These are phyloP conservation scores for Didymella keratinophila DNA, from an alignment of 2,329 filamentous ascomycete genomes.

Conservation along the genomic window DNA sequence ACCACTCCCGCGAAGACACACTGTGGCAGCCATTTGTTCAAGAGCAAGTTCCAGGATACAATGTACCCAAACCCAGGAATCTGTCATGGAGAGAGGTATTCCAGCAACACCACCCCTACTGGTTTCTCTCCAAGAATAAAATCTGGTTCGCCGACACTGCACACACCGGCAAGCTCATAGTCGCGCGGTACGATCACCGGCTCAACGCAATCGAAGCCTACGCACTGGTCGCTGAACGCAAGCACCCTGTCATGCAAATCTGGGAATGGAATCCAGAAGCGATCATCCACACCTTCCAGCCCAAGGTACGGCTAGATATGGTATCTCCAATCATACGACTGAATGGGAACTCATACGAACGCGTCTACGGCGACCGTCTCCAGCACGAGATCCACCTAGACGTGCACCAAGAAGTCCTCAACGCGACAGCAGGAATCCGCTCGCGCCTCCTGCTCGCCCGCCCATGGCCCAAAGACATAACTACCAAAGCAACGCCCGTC, in stretches of 20 bases:
- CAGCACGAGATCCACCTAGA: conserved; percentile 62
- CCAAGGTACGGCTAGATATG: conserved; percentile 73
- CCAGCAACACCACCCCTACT: conserved; percentile 76
- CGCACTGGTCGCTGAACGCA: conserved; percentile 72
- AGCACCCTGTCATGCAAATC: conserved; percentile 61
- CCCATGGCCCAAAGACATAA: conserved; percentile 54
- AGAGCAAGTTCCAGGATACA: conserved; percentile 64
- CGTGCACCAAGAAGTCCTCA: conserved; percentile 34
- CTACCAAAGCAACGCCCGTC: conserved; percentile 53
- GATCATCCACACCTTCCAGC: conserved; percentile 76
- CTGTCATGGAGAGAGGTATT: conserved; percentile 77
- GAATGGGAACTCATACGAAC: conserved; percentile 41
- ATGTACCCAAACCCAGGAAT: conserved; percentile 58
- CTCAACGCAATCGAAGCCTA: conserved; percentile 82
- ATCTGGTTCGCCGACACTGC: conserved; percentile 85
- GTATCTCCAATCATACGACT: conserved; percentile 71
- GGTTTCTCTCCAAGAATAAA: conserved; percentile 82
- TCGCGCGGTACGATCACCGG: conserved; percentile 77
- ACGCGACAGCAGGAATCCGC: conserved; percentile 57
- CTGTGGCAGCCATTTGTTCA: conserved; percentile 78
- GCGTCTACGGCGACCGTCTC: conserved; percentile 51
- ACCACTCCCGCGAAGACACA: conserved; percentile 69
- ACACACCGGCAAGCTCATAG: conserved; percentile 75
- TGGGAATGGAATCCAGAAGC: conserved; percentile 73
- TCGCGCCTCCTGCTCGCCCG: conserved; percentile 74